These are phyloP conservation scores for Closterium sp. DNA, from an alignment of 139 green algal genomes.

Conservation along the genomic window DNA sequence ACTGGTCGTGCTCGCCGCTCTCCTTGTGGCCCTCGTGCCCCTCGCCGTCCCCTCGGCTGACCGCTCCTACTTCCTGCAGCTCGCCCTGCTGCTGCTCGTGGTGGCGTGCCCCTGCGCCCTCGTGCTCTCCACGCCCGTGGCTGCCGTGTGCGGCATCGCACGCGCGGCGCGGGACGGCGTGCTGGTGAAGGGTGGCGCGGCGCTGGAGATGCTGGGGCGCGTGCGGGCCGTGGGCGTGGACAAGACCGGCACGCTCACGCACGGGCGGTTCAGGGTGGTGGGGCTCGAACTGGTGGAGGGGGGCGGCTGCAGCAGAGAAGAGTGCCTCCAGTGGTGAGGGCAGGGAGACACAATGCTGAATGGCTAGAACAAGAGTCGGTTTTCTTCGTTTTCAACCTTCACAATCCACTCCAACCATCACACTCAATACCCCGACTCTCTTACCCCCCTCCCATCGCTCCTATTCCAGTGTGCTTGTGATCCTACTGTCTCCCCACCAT, in stretches of 20 bases:
- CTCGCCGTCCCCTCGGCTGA: constrained; percentile 24
- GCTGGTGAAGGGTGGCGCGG: constrained; percentile 71
- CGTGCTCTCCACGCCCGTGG: constrained; percentile 78
- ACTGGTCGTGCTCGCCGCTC: constrained; percentile 61
- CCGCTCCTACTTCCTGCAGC: constrained; percentile 62
- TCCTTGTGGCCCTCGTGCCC: constrained; percentile 60
- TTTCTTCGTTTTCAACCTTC: too few species aligned
- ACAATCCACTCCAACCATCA: not conserved
- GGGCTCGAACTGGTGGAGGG: not conserved
- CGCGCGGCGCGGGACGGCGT: constrained; percentile 62
- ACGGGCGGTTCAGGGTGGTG: constrained; percentile 61
- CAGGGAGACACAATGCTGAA: not conserved
- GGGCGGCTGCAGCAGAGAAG: not conserved
- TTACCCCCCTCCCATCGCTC: not conserved
- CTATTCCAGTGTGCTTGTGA: not conserved
- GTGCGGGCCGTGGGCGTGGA: constrained; percentile 66
- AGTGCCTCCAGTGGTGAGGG: constrained; percentile 31
- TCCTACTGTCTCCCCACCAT: not conserved
- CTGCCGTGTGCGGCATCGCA: constrained; percentile 62
- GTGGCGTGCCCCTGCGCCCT: constrained; percentile 81
- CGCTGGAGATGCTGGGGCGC: constrained; percentile 70
- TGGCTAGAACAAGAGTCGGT: not conserved
- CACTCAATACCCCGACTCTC: not conserved
- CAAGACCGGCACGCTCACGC: constrained; percentile 82
- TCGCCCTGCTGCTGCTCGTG: constrained; percentile 75